Percentiles rank a stretch among this genome's conserved stretches.
These are phyloP conservation scores for Trichoderma harzianum DNA, from an alignment of 2,329 filamentous ascomycete species.

Conservation along the genomic window DNA sequence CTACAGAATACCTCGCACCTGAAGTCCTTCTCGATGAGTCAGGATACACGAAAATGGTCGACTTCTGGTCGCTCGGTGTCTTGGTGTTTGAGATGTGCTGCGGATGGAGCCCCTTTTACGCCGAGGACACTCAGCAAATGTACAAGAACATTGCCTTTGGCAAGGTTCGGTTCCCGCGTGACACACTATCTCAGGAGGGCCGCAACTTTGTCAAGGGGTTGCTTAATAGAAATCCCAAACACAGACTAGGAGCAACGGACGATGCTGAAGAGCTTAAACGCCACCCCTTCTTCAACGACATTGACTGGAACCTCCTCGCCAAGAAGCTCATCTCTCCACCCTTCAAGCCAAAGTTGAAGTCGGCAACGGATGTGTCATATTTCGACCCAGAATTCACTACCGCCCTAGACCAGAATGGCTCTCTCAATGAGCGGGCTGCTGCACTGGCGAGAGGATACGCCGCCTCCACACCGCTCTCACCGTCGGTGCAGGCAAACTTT, in stretches of 20 bases:
- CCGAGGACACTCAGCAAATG: conserved; percentile 99
- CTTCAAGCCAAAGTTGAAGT: conserved; percentile 97
- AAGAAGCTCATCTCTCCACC: conserved; percentile 93
- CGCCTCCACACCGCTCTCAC: conserved; percentile 87
- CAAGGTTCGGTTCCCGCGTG: conserved; percentile 93
- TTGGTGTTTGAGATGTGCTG: conserved; percentile 99
- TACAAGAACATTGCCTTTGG: conserved; percentile 99
- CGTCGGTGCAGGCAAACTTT: conserved; percentile 96
- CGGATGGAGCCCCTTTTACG: conserved; percentile 98
- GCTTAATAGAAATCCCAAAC: conserved; percentile 93
- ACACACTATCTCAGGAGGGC: conserved; percentile 90
- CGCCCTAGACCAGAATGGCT: conserved; percentile 80
- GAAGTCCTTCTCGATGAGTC: conserved; percentile 94
- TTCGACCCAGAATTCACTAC: conserved; percentile 99
- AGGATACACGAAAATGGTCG: conserved; percentile 99
- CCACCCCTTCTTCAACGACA: conserved; percentile 90
- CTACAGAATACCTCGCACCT: conserved; percentile 93
- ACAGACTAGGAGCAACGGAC: conserved; percentile 83
- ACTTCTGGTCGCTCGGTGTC: conserved; percentile 98
- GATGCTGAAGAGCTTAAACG: conserved; percentile 93
- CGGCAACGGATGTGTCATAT: conserved; percentile 93
- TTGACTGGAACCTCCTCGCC: conserved; percentile 84
- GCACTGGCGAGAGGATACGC: conserved; percentile 81
- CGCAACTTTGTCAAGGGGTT: conserved; percentile 97
- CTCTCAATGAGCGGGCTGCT: conserved; percentile 85